A percentile compares a stretch with the other conserved stretches of the same genome.
These are phyloP conservation scores for Epichloe scottii DNA, from an alignment of 2,329 filamentous ascomycete species.

Conservation along the genomic window DNA sequence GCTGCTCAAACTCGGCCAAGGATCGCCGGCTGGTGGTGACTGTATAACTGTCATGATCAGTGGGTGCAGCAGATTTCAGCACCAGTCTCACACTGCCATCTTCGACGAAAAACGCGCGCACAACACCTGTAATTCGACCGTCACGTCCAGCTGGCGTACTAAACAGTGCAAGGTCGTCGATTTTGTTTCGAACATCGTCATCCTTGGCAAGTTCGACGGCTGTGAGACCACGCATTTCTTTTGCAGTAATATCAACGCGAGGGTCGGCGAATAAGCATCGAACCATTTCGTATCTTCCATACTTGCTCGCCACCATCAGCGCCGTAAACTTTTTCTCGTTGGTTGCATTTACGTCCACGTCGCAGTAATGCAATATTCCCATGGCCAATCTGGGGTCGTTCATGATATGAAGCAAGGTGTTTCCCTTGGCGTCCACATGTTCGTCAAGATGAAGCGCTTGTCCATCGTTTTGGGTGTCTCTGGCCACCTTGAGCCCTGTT, in stretches of 20 bases:
- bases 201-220: slow-evolving; percentile 96
- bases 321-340: slow-evolving; percentile 94
- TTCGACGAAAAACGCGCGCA: slow-evolving; percentile 93
- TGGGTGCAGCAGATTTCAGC: slow-evolving; percentile 83
- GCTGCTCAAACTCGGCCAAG: slow-evolving; percentile 78
- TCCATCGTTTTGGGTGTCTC: slow-evolving; percentile 60
- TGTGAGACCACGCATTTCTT: slow-evolving; percentile 77
- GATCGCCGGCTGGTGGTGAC: slow-evolving; percentile 90
- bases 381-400: slow-evolving; percentile 69
- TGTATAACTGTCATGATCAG: slow-evolving; percentile 70
- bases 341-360: slow-evolving; percentile 89
- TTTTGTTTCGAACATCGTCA: slow-evolving; percentile 90
- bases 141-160: slow-evolving; percentile 60
- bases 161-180: slow-evolving; percentile 85
- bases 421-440: slow-evolving; percentile 84
- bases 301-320: slow-evolving; percentile 97
- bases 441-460: slow-evolving; percentile 80
- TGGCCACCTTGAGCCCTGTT: slow-evolving; percentile 63
- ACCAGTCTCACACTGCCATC: slow-evolving; percentile 88
- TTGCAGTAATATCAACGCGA: slow-evolving; percentile 71
- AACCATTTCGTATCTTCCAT: slow-evolving; percentile 88
- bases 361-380: slow-evolving; percentile 68
- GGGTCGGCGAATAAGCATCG: slow-evolving; percentile 76
- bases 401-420: slow-evolving; percentile 90
- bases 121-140: slow-evolving; percentile 79